Conservation (phyloP, 2,329 filamentous ascomycete species). For the Pseudocercospora cruenta region DNA sequence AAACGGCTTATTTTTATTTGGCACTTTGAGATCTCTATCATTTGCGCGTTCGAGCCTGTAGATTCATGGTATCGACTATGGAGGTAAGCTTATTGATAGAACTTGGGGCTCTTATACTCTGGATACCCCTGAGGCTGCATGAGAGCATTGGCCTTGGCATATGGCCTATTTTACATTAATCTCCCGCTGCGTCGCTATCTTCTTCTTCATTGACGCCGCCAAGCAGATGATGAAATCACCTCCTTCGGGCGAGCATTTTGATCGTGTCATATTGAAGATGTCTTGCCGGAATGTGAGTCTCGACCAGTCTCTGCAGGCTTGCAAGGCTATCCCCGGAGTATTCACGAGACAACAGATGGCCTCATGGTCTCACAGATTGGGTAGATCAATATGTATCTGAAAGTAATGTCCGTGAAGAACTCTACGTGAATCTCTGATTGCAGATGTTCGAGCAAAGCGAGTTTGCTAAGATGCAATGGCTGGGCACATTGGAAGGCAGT, state of each 20-base stretch:
- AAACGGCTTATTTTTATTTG: neutral
- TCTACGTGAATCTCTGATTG: neutral
- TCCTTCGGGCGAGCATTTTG: neutral
- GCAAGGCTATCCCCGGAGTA: neutral
- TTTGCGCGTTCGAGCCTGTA: neutral
- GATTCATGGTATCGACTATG: neutral
- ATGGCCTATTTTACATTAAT: neutral
- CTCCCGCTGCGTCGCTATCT: neutral
- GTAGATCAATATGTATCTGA: neutral
- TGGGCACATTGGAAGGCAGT: neutral
- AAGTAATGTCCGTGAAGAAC: neutral
- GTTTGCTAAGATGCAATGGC: neutral
- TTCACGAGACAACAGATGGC: neutral
- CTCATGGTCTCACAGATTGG: neutral
- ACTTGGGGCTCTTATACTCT: neutral
- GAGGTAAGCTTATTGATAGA: neutral
- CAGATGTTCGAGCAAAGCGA: neutral
- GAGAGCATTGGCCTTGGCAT: neutral
- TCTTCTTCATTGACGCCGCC: too few relatives aligned
- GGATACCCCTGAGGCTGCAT: neutral
- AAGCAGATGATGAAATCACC: neutral
- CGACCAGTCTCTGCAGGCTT: neutral
- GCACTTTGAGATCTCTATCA: neutral
- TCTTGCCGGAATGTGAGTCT: neutral
- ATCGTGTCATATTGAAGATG: neutral